phyloP scores from a whole-genome alignment of 73 alveolate genomes.

The Uronychia binucleata region DNA sequence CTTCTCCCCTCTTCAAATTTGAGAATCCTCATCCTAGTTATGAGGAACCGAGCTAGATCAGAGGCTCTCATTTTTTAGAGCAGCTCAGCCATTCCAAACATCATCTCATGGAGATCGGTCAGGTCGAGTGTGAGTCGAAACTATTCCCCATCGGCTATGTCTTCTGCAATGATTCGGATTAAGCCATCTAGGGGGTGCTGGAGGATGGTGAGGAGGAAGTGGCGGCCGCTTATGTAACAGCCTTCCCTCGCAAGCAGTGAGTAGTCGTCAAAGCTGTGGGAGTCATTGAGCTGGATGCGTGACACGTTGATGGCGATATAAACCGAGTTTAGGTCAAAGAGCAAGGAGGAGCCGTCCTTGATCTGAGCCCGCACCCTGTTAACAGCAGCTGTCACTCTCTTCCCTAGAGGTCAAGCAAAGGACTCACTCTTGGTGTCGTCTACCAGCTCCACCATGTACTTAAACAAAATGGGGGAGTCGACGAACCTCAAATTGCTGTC shows the following conservation, averaged over 20 bases:
- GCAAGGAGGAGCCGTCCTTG: conserved; percentile 39
- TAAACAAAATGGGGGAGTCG: not conserved
- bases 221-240: conserved; percentile 1
- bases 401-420: not conserved
- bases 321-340: conserved; percentile 20
- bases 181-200: not conserved
- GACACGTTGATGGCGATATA: conserved; percentile 18
- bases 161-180: not conserved
- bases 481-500: not conserved
- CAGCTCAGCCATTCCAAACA: not conserved
- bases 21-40: not conserved
- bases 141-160: not conserved
- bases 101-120: not conserved
- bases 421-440: conserved; percentile 15
- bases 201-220: conserved; percentile 8
- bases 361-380: conserved; percentile 18
- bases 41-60: not conserved
- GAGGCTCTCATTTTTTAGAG: not conserved
- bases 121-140: not conserved
- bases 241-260: conserved; percentile 21
- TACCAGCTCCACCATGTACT: conserved; percentile 18
- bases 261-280: conserved; percentile 3
- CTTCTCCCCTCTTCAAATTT: not conserved
- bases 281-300: not conserved
- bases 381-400: not conserved